phyloP scores from a whole-genome alignment of 2,329 filamentous ascomycete species.

The Botryotinia convoluta region DNA sequence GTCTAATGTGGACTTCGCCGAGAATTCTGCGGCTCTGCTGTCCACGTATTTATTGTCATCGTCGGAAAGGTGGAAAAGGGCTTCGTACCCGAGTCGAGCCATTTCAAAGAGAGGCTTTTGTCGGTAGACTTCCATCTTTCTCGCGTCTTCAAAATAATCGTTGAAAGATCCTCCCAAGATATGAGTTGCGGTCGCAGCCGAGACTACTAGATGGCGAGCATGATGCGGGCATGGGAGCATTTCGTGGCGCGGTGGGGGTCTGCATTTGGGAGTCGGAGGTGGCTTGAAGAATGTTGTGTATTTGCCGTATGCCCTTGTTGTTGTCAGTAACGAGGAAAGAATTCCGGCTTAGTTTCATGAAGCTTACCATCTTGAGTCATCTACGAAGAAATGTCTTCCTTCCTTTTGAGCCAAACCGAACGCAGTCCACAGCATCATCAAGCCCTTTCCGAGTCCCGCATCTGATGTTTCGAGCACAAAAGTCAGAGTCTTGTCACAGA shows the following conservation, averaged over 20 bases:
- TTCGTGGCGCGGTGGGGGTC: constrained; percentile 68
- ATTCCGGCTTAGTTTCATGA: background rate
- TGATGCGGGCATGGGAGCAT: constrained; percentile 77
- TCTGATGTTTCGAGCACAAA: constrained; percentile 73
- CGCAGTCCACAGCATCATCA: constrained; percentile 80
- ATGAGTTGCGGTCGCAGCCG: constrained; percentile 62
- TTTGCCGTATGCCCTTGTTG: constrained; percentile 64
- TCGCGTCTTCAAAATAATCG: constrained; percentile 49
- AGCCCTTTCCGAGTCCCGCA: constrained; percentile 71
- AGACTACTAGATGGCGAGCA: constrained; percentile 72
- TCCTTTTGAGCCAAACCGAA: constrained; percentile 77
- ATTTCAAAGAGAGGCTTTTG: constrained; percentile 65
- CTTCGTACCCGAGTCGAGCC: constrained; percentile 67
- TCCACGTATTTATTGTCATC: constrained; percentile 66
- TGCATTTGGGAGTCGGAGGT: constrained; percentile 63
- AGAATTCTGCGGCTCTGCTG: constrained; percentile 56
- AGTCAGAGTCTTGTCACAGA: constrained; percentile 71
- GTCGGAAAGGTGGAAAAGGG: constrained; percentile 66
- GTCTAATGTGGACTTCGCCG: constrained; percentile 44
- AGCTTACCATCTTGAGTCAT: constrained; percentile 70
- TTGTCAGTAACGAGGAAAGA: constrained; percentile 22
- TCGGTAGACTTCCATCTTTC: constrained; percentile 49
- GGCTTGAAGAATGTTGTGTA: constrained; percentile 71
- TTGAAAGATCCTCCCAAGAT: constrained; percentile 61
- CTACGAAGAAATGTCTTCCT: constrained; percentile 75